Evolutionary conservation across 2,329 filamentous ascomycete species (phyloP).

Genomic region (Xylaria sp.): DNA sequence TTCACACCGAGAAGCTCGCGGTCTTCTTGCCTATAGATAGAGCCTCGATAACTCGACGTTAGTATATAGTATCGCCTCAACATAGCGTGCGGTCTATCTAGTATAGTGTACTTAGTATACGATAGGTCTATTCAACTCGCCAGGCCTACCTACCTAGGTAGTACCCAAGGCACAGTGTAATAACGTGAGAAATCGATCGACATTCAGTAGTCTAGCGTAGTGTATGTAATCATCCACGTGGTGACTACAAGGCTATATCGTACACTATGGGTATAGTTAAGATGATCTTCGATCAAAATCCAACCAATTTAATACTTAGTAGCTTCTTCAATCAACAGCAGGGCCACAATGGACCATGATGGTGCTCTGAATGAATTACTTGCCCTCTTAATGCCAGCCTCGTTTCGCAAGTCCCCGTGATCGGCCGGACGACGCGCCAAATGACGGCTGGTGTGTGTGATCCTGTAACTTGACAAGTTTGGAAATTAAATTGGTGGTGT

Average conservation of each 20-base stretch:
- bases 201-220: neutral
- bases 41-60: no score
- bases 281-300: neutral
- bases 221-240: no score
- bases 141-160: neutral
- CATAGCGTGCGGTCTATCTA: no score
- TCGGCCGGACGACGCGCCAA: neutral
- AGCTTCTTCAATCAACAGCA: neutral
- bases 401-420: constrained; percentile 15
- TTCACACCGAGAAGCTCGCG: neutral
- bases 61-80: no score
- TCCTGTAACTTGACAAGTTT: constrained; percentile 12
- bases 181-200: neutral
- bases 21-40: neutral
- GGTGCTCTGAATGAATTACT: neutral
- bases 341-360: neutral
- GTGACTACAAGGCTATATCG: no score
- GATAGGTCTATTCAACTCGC: no score
- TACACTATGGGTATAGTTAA: no score
- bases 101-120: no score
- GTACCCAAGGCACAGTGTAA: neutral
- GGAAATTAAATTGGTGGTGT: neutral
- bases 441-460: neutral
- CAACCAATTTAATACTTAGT: neutral
- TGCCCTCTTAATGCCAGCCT: neutral